Percentiles rank a stretch among this genome's conserved stretches.
phyloP scores from a whole-genome alignment of 768 basidiomycete species.

The Leccinum arenicola region DNA sequence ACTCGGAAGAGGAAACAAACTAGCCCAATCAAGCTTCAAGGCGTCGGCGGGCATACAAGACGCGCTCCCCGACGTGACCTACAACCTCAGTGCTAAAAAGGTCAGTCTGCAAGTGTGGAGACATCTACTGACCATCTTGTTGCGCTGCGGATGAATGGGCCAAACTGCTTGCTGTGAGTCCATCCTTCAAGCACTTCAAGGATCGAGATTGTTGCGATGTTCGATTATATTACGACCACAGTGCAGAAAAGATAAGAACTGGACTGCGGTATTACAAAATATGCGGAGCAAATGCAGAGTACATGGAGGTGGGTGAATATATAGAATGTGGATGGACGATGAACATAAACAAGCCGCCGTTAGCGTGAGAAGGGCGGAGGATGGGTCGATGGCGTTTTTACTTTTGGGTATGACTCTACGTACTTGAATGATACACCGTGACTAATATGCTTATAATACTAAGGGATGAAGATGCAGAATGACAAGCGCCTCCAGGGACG shows the following conservation, averaged over 20 bases:
- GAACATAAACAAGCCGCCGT: not conserved
- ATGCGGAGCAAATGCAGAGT: conserved; percentile 3
- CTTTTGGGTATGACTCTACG: conserved; percentile 15
- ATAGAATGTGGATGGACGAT: conserved; percentile 3
- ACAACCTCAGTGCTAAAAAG: not conserved
- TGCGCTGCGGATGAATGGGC: conserved; percentile 1
- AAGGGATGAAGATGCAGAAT: conserved; percentile 1
- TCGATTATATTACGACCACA: conserved; percentile 3
- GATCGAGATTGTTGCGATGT: not conserved
- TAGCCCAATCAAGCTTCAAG: not conserved
- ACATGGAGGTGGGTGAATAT: conserved; percentile 9
- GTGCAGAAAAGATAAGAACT: not conserved
- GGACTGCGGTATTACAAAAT: conserved; percentile 7
- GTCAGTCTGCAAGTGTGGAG: not conserved
- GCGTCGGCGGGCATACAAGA: not conserved
- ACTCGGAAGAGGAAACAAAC: not conserved
- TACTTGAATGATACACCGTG: conserved; percentile 19
- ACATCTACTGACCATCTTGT: conserved; percentile 5
- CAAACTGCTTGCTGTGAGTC: not conserved
- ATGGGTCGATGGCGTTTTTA: conserved; percentile 1
- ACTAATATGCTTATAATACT: conserved; percentile 24
- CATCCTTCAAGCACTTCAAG: not conserved
- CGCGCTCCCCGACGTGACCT: not conserved
- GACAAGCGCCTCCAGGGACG: conserved; percentile 5
- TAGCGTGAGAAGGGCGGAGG: conserved; percentile 6